Percentiles rank a stretch among this genome's conserved stretches.
phyloP scores from a whole-genome alignment of 768 basidiomycete genomes.

The Collybiopsis confluens region DNA sequence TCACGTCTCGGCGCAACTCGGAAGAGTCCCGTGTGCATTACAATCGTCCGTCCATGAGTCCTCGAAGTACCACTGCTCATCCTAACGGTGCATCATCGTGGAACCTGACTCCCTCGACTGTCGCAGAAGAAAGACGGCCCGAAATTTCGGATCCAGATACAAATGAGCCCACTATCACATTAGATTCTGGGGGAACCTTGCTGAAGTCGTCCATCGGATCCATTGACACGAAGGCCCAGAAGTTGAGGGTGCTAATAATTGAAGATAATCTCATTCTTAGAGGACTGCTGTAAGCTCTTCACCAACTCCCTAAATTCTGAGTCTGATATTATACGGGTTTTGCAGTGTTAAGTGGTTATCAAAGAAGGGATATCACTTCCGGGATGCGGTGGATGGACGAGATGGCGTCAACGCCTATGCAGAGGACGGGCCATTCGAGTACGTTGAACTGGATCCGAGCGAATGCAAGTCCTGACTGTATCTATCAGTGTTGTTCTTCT shows the following conservation, averaged over 20 bases:
- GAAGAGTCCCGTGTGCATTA: slow-evolving; percentile 31
- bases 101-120: slow-evolving; percentile 27
- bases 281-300: slow-evolving; percentile 64
- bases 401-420: slow-evolving; percentile 78
- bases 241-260: slow-evolving; percentile 71
- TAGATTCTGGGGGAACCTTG: slow-evolving; percentile 62
- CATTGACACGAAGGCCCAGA: slow-evolving; percentile 36
- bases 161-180: slow-evolving; percentile 40
- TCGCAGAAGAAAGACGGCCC: slow-evolving; percentile 29
- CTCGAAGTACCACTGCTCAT: slow-evolving; percentile 46
- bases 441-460: slow-evolving; percentile 24
- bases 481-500: slow-evolving; percentile 70
- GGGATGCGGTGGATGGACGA: slow-evolving; percentile 79
- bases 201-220: slow-evolving; percentile 63
- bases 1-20: slow-evolving; percentile 39
- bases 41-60: slow-evolving; percentile 49
- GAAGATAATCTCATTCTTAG: slow-evolving; percentile 90
- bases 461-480: background rate
- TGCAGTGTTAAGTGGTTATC: slow-evolving; percentile 60
- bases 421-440: slow-evolving; percentile 82
- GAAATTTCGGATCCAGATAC: slow-evolving; percentile 20
- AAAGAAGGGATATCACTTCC: slow-evolving; percentile 72
- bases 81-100: slow-evolving; percentile 29
- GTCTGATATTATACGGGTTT: slow-evolving; percentile 7
- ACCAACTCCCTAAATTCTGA: slow-evolving; percentile 9